phyloP scores from a whole-genome alignment of 73 alveolate genomes.

The Paraurostyla sp. region DNA sequence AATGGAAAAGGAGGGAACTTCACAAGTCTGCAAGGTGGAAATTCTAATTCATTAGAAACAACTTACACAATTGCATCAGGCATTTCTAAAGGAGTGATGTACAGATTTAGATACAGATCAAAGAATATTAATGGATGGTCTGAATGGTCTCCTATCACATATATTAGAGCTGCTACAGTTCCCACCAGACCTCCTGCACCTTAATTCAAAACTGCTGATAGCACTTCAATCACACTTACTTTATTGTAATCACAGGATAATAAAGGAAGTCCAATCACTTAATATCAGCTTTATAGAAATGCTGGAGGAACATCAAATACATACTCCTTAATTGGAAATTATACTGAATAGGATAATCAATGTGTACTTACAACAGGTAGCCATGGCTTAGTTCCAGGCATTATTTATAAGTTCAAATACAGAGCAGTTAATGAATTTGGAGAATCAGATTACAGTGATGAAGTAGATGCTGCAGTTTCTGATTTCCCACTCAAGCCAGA shows the following conservation, averaged over 20 bases:
- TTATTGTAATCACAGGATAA: constrained; percentile 38
- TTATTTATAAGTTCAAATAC: constrained; percentile 65
- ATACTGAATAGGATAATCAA: constrained; percentile 14
- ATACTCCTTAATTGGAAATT: constrained; percentile 17
- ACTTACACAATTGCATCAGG: constrained; percentile 55
- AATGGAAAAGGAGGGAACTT: constrained; percentile 78
- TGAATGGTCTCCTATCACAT: constrained; percentile 69
- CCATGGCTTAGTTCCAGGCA: constrained; percentile 58
- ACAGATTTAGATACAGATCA: constrained; percentile 80
- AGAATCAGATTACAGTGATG: constrained; percentile 64
- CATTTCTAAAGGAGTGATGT: constrained; percentile 55
- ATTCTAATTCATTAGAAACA: constrained; percentile 63
- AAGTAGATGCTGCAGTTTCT: constrained; percentile 74
- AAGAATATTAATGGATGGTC: constrained; percentile 76
- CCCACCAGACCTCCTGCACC: constrained; percentile 82
- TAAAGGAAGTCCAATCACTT: constrained; percentile 64
- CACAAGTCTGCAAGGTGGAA: constrained; percentile 40
- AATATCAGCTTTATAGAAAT: constrained; percentile 63
- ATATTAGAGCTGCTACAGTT: constrained; percentile 62
- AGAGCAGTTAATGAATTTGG: constrained; percentile 68
- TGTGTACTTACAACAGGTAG: constrained; percentile 10
- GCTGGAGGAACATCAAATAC: constrained; percentile 70
- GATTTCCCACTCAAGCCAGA: constrained; percentile 69
- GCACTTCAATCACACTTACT: constrained; percentile 63
- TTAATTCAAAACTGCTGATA: constrained; percentile 54